These are phyloP conservation scores for Mortierella alpina DNA, from an alignment of 192 early-diverging fungal genomes.

Conservation along the genomic window DNA sequence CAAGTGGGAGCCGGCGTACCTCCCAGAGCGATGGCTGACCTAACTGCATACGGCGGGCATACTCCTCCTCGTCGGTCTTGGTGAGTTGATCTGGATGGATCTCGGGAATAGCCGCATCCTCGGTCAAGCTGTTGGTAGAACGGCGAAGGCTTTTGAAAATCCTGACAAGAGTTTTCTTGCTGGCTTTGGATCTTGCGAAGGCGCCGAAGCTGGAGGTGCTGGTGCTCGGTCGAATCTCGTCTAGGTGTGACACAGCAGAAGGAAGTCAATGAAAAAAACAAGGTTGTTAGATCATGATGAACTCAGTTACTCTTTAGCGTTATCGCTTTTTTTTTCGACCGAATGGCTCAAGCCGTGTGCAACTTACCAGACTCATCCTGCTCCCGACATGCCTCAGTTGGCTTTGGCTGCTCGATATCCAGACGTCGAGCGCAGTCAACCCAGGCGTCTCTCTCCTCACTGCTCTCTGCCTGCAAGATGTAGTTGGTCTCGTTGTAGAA, in stretches of 20 bases:
- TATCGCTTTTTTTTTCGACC: no score
- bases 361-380: constrained; percentile 31
- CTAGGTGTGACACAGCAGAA: neutral
- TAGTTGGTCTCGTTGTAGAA: constrained; percentile 48
- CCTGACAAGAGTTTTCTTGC: constrained; percentile 21
- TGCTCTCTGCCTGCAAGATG: constrained; percentile 30
- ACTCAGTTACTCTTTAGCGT: neutral
- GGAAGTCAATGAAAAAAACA: neutral
- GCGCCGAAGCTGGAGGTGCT: constrained; percentile 1
- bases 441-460: constrained; percentile 36
- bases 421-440: constrained; percentile 20
- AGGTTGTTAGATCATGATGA: neutral
- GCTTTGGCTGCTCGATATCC: constrained; percentile 39
- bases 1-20: constrained; percentile 31
- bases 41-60: constrained; percentile 25
- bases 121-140: neutral
- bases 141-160: constrained; percentile 20
- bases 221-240: constrained; percentile 10
- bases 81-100: constrained; percentile 42
- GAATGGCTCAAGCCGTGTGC: no score
- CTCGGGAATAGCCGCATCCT: constrained; percentile 16
- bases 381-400: constrained; percentile 37
- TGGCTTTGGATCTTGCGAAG: neutral
- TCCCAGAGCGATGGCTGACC: constrained; percentile 43
- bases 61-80: constrained; percentile 21